Conservation (phyloP, 2,329 filamentous ascomycete species). For the Penicillium hordei region DNA sequence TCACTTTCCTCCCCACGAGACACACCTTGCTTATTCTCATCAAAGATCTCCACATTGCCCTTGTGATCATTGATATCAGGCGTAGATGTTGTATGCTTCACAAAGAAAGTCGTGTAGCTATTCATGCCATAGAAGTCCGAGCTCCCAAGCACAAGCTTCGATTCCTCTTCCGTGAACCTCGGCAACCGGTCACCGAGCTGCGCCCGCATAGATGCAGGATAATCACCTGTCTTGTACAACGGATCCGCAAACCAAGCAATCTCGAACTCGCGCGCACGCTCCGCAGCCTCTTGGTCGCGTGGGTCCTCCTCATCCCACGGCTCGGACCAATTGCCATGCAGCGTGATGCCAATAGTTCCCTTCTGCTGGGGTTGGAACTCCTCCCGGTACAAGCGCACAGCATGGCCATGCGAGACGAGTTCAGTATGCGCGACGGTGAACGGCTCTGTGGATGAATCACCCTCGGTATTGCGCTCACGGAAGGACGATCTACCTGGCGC, state of each 20-base stretch:
- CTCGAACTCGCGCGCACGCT: conserved; percentile 77
- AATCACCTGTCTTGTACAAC: conserved; percentile 70
- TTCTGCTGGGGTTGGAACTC: conserved; percentile 70
- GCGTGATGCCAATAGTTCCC: conserved; percentile 76
- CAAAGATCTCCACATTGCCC: conserved; percentile 69
- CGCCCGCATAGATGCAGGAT: conserved; percentile 73
- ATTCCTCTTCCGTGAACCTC: conserved; percentile 68
- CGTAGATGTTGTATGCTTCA: conserved; percentile 64
- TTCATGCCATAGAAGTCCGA: conserved; percentile 91
- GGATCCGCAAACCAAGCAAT: conserved; percentile 83
- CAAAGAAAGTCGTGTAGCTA: conserved; percentile 80
- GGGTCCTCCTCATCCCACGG: conserved; percentile 74
- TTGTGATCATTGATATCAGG: conserved; percentile 61
- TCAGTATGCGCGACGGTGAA: conserved; percentile 77
- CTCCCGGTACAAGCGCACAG: conserved; percentile 72
- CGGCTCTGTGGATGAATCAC: conserved; percentile 71
- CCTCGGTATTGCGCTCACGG: conserved; percentile 65
- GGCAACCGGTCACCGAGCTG: conserved; percentile 77
- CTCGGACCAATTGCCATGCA: conserved; percentile 73
- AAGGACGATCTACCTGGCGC: conserved; percentile 75
- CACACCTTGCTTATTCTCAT: conserved; percentile 66
- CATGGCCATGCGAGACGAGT: conserved; percentile 71
- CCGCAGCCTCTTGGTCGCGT: conserved; percentile 66
- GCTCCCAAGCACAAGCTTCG: conserved; percentile 67
- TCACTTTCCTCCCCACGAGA: conserved; percentile 76